Conservation (phyloP, 2,329 filamentous ascomycete genomes). For the Aureobasidium sp. region DNA sequence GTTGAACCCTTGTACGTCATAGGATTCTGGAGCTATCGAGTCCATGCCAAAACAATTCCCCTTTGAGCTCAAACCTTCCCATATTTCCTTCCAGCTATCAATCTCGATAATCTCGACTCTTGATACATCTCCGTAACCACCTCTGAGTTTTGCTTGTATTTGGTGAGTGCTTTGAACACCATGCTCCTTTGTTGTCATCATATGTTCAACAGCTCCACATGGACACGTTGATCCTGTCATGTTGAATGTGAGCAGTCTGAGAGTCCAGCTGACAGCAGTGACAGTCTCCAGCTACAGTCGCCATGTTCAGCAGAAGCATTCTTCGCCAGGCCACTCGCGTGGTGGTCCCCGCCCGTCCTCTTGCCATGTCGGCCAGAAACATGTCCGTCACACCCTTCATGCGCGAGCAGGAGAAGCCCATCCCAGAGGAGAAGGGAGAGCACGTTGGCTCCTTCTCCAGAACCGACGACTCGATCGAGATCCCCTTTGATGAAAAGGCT, state of each 20-base stretch:
- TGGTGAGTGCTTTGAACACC: neutral
- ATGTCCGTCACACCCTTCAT: constrained; percentile 6
- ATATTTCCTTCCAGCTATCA: neutral
- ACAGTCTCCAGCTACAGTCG: neutral
- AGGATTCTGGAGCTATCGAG: neutral
- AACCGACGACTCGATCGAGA: constrained; percentile 67
- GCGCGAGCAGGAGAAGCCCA: constrained; percentile 18
- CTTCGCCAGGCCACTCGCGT: constrained; percentile 26
- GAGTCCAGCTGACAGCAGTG: neutral
- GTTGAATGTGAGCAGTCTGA: neutral
- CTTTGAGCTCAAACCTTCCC: neutral
- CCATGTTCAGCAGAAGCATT: constrained; percentile 26
- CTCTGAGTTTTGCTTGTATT: neutral
- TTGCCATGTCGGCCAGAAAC: constrained; percentile 6
- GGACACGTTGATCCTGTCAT: neutral
- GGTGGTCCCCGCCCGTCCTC: constrained; percentile 15
- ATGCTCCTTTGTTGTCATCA: neutral
- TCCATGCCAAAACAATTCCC: constrained; percentile 7
- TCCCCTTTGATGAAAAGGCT: constrained; percentile 71
- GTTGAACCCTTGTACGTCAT: neutral
- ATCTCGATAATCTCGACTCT: neutral
- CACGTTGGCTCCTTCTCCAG: constrained; percentile 64
- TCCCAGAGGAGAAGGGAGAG: constrained; percentile 21
- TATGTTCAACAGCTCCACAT: neutral
- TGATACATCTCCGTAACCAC: neutral